These are phyloP conservation scores for Ogataea pignaliae DNA, from an alignment of 805 yeast genomes.

Conservation along the genomic window DNA sequence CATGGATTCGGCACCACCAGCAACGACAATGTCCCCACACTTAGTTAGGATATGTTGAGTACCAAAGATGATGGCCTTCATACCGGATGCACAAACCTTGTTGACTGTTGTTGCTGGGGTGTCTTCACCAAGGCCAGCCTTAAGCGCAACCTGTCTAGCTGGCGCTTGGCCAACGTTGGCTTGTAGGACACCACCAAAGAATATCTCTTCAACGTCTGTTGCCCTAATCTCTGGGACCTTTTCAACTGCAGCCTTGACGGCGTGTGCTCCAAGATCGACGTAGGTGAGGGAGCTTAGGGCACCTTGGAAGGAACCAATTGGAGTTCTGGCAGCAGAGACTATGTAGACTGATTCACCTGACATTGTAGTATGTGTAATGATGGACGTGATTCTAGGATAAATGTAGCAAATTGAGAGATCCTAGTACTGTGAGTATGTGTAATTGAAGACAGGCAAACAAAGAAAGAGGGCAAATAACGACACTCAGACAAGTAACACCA, in stretches of 20 bases:
- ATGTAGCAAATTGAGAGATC: too few species aligned
- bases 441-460: too few species aligned
- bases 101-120: conserved; percentile 88
- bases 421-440: too few species aligned
- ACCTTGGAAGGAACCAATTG: conserved; percentile 94
- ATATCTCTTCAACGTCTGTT: conserved; percentile 77
- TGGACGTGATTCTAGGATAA: too few species aligned
- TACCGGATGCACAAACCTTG: conserved; percentile 96
- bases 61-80: conserved; percentile 86
- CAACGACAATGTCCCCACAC: conserved; percentile 85
- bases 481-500: too few species aligned
- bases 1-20: conserved; percentile 99
- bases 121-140: conserved; percentile 77
- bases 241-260: conserved; percentile 82
- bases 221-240: conserved; percentile 80
- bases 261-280: conserved; percentile 87
- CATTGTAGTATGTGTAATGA: conserved; percentile 11
- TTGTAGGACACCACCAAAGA: conserved; percentile 88
- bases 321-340: conserved; percentile 90
- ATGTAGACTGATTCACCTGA: conserved; percentile 61
- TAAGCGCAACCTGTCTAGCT: conserved; percentile 94
- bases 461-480: too few species aligned
- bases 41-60: conserved; percentile 90
- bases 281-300: conserved; percentile 66
- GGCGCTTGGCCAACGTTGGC: conserved; percentile 97